Conservation (phyloP, 2,329 filamentous ascomycete species). For the Diaporthe vaccinii region DNA sequence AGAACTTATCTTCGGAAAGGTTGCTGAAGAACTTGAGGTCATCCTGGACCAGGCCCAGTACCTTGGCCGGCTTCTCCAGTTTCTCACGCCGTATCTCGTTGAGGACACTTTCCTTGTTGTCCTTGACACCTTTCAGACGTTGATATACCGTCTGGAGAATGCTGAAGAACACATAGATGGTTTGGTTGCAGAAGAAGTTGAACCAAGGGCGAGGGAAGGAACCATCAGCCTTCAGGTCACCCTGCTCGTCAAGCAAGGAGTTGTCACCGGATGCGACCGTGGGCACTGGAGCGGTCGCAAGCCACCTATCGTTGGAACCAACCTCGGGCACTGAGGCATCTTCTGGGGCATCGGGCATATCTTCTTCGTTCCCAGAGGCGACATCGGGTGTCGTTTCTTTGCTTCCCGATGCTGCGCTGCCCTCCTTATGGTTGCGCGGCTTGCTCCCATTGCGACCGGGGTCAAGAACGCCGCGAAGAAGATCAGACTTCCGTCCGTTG, state of each 20-base stretch:
- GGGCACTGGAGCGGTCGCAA: conserved; percentile 72
- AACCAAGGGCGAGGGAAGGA: conserved; percentile 85
- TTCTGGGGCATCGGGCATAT: conserved; percentile 73
- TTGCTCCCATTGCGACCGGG: conserved; percentile 79
- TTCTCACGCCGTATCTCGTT: conserved; percentile 81
- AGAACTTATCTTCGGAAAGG: conserved; percentile 77
- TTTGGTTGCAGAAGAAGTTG: conserved; percentile 92
- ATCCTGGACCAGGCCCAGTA: conserved; percentile 87
- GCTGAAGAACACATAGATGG: conserved; percentile 94
- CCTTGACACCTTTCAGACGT: conserved; percentile 86
- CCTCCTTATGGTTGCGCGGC: conserved; percentile 81
- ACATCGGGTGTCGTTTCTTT: conserved; percentile 91
- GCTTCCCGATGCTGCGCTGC: conserved; percentile 81
- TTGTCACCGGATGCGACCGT: conserved; percentile 68
- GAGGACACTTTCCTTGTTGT: conserved; percentile 79
- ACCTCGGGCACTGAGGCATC: conserved; percentile 72
- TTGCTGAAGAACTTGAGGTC: conserved; percentile 82
- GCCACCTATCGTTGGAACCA: conserved; percentile 71
- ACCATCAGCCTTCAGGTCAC: conserved; percentile 80
- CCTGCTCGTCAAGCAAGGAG: conserved; percentile 69
- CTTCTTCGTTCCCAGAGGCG: conserved; percentile 82
- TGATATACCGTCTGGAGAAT: conserved; percentile 93
- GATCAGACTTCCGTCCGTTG: conserved; percentile 81
- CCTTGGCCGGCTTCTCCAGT: conserved; percentile 82
- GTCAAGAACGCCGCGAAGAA: conserved; percentile 89